phyloP scores from a whole-genome alignment of 2,329 filamentous ascomycete species.

The Botryotinia convoluta region DNA sequence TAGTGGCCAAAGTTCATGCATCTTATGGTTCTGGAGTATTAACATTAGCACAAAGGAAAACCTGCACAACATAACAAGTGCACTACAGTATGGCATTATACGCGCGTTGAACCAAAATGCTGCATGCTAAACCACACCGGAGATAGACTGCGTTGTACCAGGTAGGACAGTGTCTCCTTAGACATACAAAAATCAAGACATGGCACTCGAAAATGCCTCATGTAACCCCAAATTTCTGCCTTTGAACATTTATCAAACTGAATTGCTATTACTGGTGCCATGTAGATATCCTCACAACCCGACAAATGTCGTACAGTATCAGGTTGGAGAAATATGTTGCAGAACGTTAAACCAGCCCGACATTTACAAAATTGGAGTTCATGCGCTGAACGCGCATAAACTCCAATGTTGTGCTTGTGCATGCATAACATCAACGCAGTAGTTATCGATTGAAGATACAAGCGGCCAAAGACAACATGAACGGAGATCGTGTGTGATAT shows the following conservation, averaged over 20 bases:
- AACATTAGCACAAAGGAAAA: background rate
- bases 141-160: background rate
- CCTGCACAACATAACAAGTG: background rate
- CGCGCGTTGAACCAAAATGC: background rate
- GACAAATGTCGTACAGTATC: background rate
- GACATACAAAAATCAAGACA: background rate
- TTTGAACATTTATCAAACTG: background rate
- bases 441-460: background rate
- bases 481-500: background rate
- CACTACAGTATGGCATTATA: background rate
- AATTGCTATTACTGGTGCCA: background rate
- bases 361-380: background rate
- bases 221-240: background rate
- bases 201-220: background rate
- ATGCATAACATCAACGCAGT: background rate
- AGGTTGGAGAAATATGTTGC: background rate
- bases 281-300: background rate
- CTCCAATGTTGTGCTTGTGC: background rate
- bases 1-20: background rate
- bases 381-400: too few species aligned
- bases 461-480: background rate
- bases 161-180: background rate
- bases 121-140: background rate
- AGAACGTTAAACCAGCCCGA: background rate
- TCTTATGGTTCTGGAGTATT: background rate